Conservation (phyloP, 176 grass and related monocot species). For the sorghum (Sorghum bicolor) region Sorghum_bicolor_NCBIv3 NC_012872.2:4270501-4271000, state of each 20-base stretch:
- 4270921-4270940: conserved; percentile 61
- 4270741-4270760: conserved; percentile 35
- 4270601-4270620: not conserved
- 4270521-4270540: conserved; percentile 48
- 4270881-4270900: conserved; percentile 62
- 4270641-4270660: not conserved
- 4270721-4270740: conserved; percentile 46
- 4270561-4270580: not conserved
- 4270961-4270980: conserved; percentile 37
- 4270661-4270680: not conserved
- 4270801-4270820: conserved; percentile 24
- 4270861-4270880: conserved; percentile 65
- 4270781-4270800: conserved; percentile 60
- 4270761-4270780: conserved; percentile 45
- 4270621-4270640: not conserved
- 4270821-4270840: not conserved
- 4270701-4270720: conserved; percentile 73
- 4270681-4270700: conserved; percentile 60
- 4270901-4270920: conserved; percentile 49
- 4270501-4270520: conserved; percentile 5
- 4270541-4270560: not conserved
- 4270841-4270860: conserved; percentile 81
- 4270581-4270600: not conserved
- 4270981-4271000: conserved; percentile 57
- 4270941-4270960: conserved; percentile 19